These are phyloP conservation scores for Pleoardoris graminearum DNA, from an alignment of 2,329 filamentous ascomycete genomes.

Conservation along the genomic window DNA sequence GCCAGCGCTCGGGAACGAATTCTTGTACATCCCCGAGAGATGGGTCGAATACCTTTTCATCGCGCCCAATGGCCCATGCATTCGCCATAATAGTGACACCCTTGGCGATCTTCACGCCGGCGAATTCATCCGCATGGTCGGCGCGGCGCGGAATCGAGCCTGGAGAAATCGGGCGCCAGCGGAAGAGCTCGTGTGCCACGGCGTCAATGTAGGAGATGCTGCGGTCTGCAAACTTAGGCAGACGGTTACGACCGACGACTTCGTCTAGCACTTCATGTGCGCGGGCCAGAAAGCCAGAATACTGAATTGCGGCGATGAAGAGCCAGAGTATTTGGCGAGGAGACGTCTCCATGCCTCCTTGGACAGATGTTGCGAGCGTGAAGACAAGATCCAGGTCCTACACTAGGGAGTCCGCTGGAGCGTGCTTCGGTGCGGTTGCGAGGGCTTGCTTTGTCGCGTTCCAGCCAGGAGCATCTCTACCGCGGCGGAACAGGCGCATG, in stretches of 20 bases:
- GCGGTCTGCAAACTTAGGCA: not conserved
- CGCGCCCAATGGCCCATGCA: not conserved
- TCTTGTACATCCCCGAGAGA: not conserved
- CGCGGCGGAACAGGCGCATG: not conserved
- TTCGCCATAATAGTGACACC: slow-evolving; percentile 1
- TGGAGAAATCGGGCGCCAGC: slow-evolving; percentile 1
- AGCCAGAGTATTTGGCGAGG: not conserved
- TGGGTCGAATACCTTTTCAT: not conserved
- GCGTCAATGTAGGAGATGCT: not conserved
- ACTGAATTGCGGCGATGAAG: not conserved
- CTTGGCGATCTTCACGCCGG: not conserved
- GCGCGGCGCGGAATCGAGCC: not conserved
- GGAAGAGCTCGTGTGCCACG: slow-evolving; percentile 1
- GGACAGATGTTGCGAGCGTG: slow-evolving; percentile 1
- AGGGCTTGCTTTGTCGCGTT: slow-evolving; percentile 5
- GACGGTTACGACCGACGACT: not conserved
- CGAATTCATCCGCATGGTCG: not conserved
- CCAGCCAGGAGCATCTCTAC: slow-evolving; percentile 1
- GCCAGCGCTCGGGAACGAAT: not conserved
- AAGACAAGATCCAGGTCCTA: not conserved
- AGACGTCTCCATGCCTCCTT: not conserved
- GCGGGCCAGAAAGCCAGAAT: not conserved
- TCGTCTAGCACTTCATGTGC: not conserved
- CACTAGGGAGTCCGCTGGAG: not conserved
- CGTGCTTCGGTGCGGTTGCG: not conserved